These are phyloP conservation scores for Chloranthus sessilifolius DNA, from an alignment of 164 flowering plant genomes.

Conservation along the genomic window DNA sequence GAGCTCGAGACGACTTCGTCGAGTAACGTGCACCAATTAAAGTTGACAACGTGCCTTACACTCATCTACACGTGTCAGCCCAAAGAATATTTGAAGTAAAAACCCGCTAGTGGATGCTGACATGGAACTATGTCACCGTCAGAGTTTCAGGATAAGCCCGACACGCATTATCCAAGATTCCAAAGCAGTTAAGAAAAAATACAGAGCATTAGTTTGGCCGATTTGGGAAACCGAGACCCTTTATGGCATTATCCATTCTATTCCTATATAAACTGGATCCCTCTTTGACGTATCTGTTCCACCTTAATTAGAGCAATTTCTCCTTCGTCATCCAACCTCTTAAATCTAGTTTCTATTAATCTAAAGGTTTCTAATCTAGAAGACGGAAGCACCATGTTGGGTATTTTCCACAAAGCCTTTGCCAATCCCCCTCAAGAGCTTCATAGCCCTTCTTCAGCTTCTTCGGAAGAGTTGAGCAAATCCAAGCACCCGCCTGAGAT, in stretches of 20 bases:
- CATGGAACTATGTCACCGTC: neutral
- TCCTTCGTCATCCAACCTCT: too few relatives aligned
- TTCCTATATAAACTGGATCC: neutral
- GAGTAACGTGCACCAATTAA: too few relatives aligned
- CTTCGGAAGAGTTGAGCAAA: constrained; percentile 15
- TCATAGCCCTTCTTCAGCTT: constrained; percentile 54
- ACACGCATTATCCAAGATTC: neutral
- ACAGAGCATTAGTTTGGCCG: neutral
- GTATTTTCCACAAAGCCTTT: constrained; percentile 69
- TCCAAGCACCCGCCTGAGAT: constrained; percentile 68
- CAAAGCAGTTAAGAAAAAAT: neutral
- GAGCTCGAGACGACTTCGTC: too few relatives aligned
- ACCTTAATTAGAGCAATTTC: too few relatives aligned
- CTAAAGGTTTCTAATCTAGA: neutral
- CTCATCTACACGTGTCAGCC: too few relatives aligned
- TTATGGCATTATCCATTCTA: neutral
- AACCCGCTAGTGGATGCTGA: too few relatives aligned
- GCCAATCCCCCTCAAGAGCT: constrained; percentile 93
- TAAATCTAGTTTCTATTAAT: neutral
- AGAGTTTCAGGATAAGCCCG: neutral
- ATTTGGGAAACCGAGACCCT: neutral
- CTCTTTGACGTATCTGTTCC: neutral
- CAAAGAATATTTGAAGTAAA: too few relatives aligned
- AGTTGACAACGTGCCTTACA: too few relatives aligned
- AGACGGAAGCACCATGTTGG: constrained; percentile 50